Evolutionary conservation across 2,329 filamentous ascomycete genomes (phyloP), one percentile per base, ranked within the genome.

Genomic region (Grosmannia penicillata): DNA sequence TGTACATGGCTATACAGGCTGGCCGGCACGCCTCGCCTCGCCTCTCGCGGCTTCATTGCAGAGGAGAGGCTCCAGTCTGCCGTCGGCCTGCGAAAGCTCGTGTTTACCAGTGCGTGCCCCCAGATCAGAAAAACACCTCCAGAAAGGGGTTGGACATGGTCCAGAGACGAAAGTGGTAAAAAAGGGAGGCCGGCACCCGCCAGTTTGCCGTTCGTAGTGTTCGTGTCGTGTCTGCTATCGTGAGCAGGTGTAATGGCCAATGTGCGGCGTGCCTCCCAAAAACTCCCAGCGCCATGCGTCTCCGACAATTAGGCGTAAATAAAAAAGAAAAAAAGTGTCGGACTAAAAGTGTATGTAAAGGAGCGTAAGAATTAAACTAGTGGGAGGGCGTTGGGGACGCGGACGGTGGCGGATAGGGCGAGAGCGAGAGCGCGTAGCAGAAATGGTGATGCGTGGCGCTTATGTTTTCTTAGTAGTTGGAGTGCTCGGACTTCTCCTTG

Each of bases 401-500:
- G 9, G 23, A 19, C n/a, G 28, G 9, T 14, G 22, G 21, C 5
- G 6, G 21, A 33, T 26, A 9, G 27, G 26, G 14, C 9, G 14
- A 11, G 15, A 22, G 14, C 8, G 34, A 32, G 11, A n/a, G n/a
- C 18, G 28, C 18, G 28, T 8, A 7, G 11, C 11, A 24, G 3
- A n/a, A 14, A 7, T 4, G 28, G 8, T 23, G n/a, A 14, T 15
- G 10, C n/a, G 14, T 15, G n/a, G 17, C 11, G 17, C 14, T 10
- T 19, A 19, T 31, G 17, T 7, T 18, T 15, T 19, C n/a, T 37
- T 51, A 54, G 36, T 56, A 60, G 38, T 57, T 52, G 39, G 50
- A 49, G 48, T 58, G 59, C 49, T 81, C 73, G 32, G 22, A 18
- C 68, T 93, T 94, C 68, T 96, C 91, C 62, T 87, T 93, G 49